phyloP scores from a whole-genome alignment of 805 yeast species.

The Teunomyces funiuensis region DNA sequence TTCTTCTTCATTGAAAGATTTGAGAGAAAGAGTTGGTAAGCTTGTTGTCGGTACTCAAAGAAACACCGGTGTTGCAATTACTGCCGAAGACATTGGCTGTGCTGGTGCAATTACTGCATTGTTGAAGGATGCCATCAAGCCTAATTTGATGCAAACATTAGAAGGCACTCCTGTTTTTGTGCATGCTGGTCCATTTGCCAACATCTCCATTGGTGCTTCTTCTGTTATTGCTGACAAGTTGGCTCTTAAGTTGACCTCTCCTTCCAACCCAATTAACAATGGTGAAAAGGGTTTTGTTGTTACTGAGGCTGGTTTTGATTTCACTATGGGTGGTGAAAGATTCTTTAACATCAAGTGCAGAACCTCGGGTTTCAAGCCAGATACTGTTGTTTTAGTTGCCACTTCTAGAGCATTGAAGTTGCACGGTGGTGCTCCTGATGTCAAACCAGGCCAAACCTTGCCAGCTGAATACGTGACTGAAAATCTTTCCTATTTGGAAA shows the following conservation, averaged over 20 bases:
- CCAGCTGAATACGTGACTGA: slow-evolving; percentile 81
- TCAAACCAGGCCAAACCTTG: slow-evolving; percentile 86
- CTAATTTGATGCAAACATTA: slow-evolving; percentile 93
- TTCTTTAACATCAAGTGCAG: slow-evolving; percentile 95
- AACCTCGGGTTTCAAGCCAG: slow-evolving; percentile 83
- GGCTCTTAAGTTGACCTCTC: slow-evolving; percentile 80
- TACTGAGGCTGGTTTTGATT: slow-evolving; percentile 98
- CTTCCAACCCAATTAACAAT: slow-evolving; percentile 43
- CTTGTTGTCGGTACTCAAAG: slow-evolving; percentile 84
- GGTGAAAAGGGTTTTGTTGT: slow-evolving; percentile 78
- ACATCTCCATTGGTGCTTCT: slow-evolving; percentile 94
- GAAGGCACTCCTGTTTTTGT: slow-evolving; percentile 98
- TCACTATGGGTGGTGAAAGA: slow-evolving; percentile 99
- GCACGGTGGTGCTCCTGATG: slow-evolving; percentile 97
- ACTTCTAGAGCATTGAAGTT: slow-evolving; percentile 95
- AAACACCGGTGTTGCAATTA: slow-evolving; percentile 72
- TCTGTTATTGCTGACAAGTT: slow-evolving; percentile 91
- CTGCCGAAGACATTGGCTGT: slow-evolving; percentile 92
- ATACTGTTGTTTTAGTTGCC: slow-evolving; percentile 90
- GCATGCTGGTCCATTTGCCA: slow-evolving; percentile 98
- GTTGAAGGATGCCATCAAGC: slow-evolving; percentile 94
- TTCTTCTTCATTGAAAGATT: slow-evolving; percentile 71
- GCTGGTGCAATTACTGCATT: slow-evolving; percentile 96
- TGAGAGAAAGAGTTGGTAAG: slow-evolving; percentile 83
- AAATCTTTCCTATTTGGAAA: slow-evolving; percentile 71